These are phyloP conservation scores for Dalbergia cochinchinensis DNA, from an alignment of 306 rosid species.

Conservation along the genomic window DNA sequence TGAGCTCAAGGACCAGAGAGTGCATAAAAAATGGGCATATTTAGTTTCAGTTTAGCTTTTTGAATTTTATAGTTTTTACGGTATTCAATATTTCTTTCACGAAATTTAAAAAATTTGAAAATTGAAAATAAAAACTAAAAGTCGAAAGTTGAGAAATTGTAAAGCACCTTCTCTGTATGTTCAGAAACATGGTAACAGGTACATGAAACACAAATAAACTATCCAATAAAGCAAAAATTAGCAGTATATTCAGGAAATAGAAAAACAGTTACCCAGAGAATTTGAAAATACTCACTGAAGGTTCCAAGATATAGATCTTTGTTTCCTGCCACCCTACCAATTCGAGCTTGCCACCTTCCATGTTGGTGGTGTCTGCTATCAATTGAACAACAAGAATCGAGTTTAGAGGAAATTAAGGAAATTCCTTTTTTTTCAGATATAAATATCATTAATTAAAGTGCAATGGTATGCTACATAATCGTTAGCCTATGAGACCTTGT, in stretches of 20 bases:
- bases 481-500: slow-evolving; percentile 71
- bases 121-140: no score
- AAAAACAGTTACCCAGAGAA: not conserved
- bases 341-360: slow-evolving; percentile 98
- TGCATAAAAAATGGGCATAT: slow-evolving; percentile 34
- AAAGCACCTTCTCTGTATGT: slow-evolving; percentile 43
- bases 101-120: no score
- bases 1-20: slow-evolving; percentile 30
- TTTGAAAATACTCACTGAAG: slow-evolving; percentile 67
- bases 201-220: not conserved
- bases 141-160: not conserved
- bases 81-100: no score
- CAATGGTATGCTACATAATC: slow-evolving; percentile 11
- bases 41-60: no score
- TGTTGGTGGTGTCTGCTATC: slow-evolving; percentile 89
- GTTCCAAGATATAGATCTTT: slow-evolving; percentile 97
- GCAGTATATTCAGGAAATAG: not conserved
- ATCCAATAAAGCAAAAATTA: not conserved
- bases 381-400: slow-evolving; percentile 38
- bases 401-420: slow-evolving; percentile 16
- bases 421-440: slow-evolving; percentile 1
- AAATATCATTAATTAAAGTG: slow-evolving; percentile 14
- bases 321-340: slow-evolving; percentile 95
- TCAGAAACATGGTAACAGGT: slow-evolving; percentile 40
- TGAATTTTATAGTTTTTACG: no score